phyloP scores from a whole-genome alignment of 495 filamentous ascomycete genomes.

The Neurospora africana region DNA sequence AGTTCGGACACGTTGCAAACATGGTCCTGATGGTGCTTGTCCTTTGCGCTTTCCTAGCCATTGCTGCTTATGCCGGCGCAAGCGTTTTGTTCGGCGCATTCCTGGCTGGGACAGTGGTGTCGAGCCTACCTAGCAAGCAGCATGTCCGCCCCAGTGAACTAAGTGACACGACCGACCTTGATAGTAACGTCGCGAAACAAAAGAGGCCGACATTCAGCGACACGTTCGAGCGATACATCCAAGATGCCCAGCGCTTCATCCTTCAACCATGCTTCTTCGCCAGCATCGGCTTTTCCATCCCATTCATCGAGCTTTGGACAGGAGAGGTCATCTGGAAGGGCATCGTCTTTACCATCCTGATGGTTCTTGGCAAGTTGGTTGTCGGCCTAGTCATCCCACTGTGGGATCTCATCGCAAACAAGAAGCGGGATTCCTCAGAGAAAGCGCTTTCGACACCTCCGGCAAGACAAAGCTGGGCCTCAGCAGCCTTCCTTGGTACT shows the following conservation, averaged over 20 bases:
- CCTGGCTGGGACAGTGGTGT: slow-evolving; percentile 49
- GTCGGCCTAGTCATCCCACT: slow-evolving; percentile 54
- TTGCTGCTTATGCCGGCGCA: slow-evolving; percentile 41
- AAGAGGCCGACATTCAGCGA: slow-evolving; percentile 19
- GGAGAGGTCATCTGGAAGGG: slow-evolving; percentile 59
- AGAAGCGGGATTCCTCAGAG: neutral
- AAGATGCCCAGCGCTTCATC: slow-evolving; percentile 38
- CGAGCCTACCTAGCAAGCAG: slow-evolving; percentile 13
- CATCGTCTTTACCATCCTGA: slow-evolving; percentile 58
- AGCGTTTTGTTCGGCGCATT: slow-evolving; percentile 64
- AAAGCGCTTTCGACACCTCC: neutral
- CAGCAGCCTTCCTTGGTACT: slow-evolving; percentile 15
- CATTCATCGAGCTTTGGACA: slow-evolving; percentile 58
- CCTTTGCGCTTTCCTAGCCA: slow-evolving; percentile 12
- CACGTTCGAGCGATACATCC: slow-evolving; percentile 50
- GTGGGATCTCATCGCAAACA: slow-evolving; percentile 10
- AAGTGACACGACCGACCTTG: neutral
- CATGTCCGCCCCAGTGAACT: neutral
- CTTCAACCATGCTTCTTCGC: slow-evolving; percentile 72
- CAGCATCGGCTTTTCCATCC: slow-evolving; percentile 71
- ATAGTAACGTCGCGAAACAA: slow-evolving; percentile 13
- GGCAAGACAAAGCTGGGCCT: slow-evolving; percentile 7
- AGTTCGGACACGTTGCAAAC: slow-evolving; percentile 6
- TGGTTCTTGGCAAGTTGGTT: slow-evolving; percentile 52
- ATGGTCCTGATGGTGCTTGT: slow-evolving; percentile 12